Evolutionary conservation across 108 stramenopile species (phyloP).

Genomic region (Fragilaria crotonensis): DNA sequence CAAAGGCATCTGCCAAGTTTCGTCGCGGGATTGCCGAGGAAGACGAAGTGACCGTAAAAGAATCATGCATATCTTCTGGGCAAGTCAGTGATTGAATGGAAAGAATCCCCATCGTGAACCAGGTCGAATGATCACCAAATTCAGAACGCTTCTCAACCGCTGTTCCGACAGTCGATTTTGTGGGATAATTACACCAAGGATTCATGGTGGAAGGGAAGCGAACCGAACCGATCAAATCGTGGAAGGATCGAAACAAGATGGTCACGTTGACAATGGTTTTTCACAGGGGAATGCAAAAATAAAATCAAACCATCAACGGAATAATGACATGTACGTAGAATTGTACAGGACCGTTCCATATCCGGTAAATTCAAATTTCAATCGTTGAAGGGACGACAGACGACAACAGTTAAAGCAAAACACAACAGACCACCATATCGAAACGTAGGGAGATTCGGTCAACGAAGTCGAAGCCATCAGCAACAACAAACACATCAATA

Average conservation of each 20-base stretch:
- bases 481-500: too few species aligned
- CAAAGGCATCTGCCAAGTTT: constrained; percentile 49
- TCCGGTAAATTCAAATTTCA: too few species aligned
- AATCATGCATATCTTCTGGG: background rate
- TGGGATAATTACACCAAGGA: background rate
- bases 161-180: background rate
- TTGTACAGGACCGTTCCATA: background rate
- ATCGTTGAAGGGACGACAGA: too few species aligned
- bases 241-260: background rate
- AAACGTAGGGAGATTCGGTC: too few species aligned
- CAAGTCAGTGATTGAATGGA: background rate
- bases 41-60: background rate
- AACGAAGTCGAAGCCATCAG: too few species aligned
- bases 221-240: too few species aligned
- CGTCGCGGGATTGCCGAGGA: constrained; percentile 25
- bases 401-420: too few species aligned
- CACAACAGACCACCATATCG: too few species aligned
- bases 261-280: background rate
- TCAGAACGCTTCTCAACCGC: background rate
- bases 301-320: background rate
- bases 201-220: background rate
- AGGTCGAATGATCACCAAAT: background rate
- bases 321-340: background rate
- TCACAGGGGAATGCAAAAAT: background rate
- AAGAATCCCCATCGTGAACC: background rate